Conservation (phyloP, 1,139 yeast genomes). For the Hansenula anomala region DNA sequence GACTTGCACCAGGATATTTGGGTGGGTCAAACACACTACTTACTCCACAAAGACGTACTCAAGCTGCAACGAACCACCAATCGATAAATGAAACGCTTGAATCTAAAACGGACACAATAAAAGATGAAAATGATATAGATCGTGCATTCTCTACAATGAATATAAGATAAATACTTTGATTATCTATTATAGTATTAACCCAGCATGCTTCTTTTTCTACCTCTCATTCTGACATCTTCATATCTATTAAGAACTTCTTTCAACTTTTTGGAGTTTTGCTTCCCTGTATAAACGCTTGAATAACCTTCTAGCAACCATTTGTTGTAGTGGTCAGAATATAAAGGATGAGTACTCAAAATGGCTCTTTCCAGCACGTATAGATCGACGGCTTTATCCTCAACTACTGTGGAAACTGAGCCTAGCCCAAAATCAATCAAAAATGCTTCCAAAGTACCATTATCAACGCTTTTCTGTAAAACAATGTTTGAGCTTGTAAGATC, state of each 20-base stretch:
- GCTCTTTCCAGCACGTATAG: conserved; percentile 93
- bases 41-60: conserved; percentile 13
- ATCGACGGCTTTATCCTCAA: conserved; percentile 96
- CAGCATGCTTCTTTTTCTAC: conserved; percentile 91
- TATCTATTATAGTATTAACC: no score
- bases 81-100: no score
- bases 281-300: conserved; percentile 33
- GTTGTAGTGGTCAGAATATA: conserved; percentile 57
- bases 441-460: conserved; percentile 33
- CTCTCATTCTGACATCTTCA: conserved; percentile 84
- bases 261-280: conserved; percentile 36
- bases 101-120: no score
- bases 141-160: conserved; percentile 7
- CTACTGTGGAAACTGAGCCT: conserved; percentile 62
- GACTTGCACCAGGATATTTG: conserved; percentile 40
- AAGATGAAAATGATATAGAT: conserved; percentile 5
- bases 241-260: conserved; percentile 59
- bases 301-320: conserved; percentile 77
- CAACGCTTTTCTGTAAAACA: conserved; percentile 37
- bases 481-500: conserved; percentile 92
- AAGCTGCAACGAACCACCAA: no score
- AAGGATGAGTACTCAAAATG: conserved; percentile 83
- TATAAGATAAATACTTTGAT: conserved; percentile 1
- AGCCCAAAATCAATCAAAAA: conserved; percentile 89
- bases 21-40: conserved; percentile 20